These are phyloP conservation scores for Bisporella sp. DNA, from an alignment of 2,329 filamentous ascomycete genomes.

Conservation along the genomic window DNA sequence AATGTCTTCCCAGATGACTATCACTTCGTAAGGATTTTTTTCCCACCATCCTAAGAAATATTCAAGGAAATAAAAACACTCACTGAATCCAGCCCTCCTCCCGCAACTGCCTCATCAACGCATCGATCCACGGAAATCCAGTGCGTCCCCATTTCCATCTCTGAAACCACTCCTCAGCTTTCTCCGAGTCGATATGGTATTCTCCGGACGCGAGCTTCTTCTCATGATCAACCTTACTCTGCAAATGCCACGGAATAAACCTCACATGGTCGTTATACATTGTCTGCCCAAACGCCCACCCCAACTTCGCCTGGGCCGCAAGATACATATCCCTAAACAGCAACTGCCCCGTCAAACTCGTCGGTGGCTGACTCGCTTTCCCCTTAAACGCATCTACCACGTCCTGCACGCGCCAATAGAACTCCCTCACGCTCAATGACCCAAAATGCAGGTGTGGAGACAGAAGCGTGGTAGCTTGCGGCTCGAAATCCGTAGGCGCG, in stretches of 20 bases:
- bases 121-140: slow-evolving; percentile 76
- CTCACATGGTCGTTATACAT: slow-evolving; percentile 58
- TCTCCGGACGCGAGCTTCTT: slow-evolving; percentile 45
- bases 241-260: slow-evolving; percentile 76
- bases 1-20: slow-evolving; percentile 62
- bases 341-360: slow-evolving; percentile 65
- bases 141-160: slow-evolving; percentile 64
- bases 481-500: slow-evolving; percentile 65
- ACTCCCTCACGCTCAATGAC: slow-evolving; percentile 59
- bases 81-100: slow-evolving; percentile 69
- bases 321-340: slow-evolving; percentile 83
- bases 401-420: slow-evolving; percentile 66
- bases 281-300: slow-evolving; percentile 56
- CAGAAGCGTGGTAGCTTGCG: slow-evolving; percentile 65
- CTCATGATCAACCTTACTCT: slow-evolving; percentile 42
- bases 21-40: no score
- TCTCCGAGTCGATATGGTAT: slow-evolving; percentile 55
- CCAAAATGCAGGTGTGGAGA: slow-evolving; percentile 73
- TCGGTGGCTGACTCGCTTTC: slow-evolving; percentile 48
- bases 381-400: slow-evolving; percentile 53
- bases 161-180: slow-evolving; percentile 59
- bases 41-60: no score
- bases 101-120: slow-evolving; percentile 67
- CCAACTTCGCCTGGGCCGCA: slow-evolving; percentile 63
- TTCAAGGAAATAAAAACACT: no score